phyloP scores from a whole-genome alignment of 2,329 filamentous ascomycete species.

The Botrytis sinoallii region DNA sequence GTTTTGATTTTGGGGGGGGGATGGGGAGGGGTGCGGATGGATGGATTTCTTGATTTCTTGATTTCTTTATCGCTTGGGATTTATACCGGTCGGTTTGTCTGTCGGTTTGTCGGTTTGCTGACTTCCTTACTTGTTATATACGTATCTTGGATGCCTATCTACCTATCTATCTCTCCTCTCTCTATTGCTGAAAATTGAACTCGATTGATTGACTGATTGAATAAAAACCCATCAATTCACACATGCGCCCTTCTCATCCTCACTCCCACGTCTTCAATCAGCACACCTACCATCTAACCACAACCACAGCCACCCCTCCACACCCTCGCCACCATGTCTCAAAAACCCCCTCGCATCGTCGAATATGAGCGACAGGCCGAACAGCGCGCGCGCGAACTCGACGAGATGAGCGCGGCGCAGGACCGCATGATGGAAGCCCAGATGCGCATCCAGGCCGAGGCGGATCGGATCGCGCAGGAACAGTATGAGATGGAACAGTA shows the following conservation, averaged over 20 bases:
- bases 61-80: too few relatives aligned
- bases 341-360: slow-evolving; percentile 33
- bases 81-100: background rate
- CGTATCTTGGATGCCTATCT: background rate
- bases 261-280: too few relatives aligned
- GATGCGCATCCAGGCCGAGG: slow-evolving; percentile 29
- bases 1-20: background rate
- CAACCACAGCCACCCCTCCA: background rate
- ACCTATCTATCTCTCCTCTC: background rate
- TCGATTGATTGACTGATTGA: too few relatives aligned
- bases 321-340: background rate
- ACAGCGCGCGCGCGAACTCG: slow-evolving; percentile 32
- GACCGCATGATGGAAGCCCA: slow-evolving; percentile 31
- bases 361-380: slow-evolving; percentile 37
- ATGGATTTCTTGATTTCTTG: too few relatives aligned
- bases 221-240: background rate
- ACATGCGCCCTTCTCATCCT: background rate
- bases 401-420: slow-evolving; percentile 27
- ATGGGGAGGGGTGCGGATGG: too few relatives aligned
- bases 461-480: slow-evolving; percentile 36
- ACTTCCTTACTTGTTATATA: too few relatives aligned
- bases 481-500: slow-evolving; percentile 38
- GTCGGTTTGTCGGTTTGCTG: background rate
- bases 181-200: too few relatives aligned
- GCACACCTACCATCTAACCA: background rate